Base-by-base conservation (phyloP, 352 stramenopile species). In the Phytopythium montanum region DNA sequence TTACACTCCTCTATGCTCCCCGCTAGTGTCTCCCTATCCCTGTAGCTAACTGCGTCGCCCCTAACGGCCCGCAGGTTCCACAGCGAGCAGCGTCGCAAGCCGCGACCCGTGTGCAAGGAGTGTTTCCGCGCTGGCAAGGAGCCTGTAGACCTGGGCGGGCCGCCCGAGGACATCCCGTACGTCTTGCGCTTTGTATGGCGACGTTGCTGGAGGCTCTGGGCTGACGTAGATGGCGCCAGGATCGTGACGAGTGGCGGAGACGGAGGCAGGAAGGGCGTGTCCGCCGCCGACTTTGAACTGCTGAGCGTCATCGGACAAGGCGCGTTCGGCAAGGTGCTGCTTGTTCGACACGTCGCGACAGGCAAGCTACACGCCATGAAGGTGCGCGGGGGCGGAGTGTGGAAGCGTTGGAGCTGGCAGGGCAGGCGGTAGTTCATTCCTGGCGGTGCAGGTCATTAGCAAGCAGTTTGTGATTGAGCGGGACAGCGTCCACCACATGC, bases 211-310 rank as follows among this genome's bases (percentile, higher is more conserved):
- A 8, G 33, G 33, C 5, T 38, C 9, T 3, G 33, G 8, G 14
- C 33, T 42, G 39, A 45, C 3, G 1, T 4, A 12, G 18, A 25
- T 21, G 39, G 21, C 39, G 39, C 23, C 29, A 52, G 23, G 29
- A 33, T 55, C 19, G 58, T 49, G 44, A 73, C 57, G 51, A 72
- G 70, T 26, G 62, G 62, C 56, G 45, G 51, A 18, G 57, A 44
- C 16, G 63, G 25, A 5, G 54, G 50, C 14, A 75, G 79, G 62
- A 84, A 84, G 56, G 65, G 65, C 6, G 74, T 86, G 26, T 80
- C 69, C 21, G 79, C 98, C 14, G 90, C 95, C 28, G 97, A 99
- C 74, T 99, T 99, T 73, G 78, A 98, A 61, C 69, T 99, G 29
- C 76, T 99, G 21, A 97, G 91, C 55, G 94, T 99, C n/a, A 98